Evolutionary conservation across 2,329 filamentous ascomycete genomes (phyloP), one percentile per base, ranked within the genome.

Genomic region (Didymosphaeria variabile): DNA sequence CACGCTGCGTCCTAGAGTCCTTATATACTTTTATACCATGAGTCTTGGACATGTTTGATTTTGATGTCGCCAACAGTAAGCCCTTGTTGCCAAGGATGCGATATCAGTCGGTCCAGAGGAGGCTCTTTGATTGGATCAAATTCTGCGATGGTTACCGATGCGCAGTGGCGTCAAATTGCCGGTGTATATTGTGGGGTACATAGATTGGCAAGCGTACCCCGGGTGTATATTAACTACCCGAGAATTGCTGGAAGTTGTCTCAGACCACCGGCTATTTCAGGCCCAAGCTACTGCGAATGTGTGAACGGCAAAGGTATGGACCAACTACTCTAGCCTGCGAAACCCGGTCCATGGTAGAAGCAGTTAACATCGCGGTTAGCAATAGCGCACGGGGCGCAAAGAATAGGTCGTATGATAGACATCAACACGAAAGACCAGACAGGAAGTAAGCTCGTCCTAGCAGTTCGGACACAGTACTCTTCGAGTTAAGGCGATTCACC

Each of bases 241-340:
- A 61, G 55, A 36, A 56, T 53, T 58, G 47, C 55, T 47, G 56
- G 55, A 57, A 55, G 36, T 53, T 55, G 57, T 51, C 38, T 60
- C 19, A 38, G 62, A 55, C 72, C 72, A 70, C 72, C 72, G 71
- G 71, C 46, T 74, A 72, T 72, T 57, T 69, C 46, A 51, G 58
- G 36, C 58, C 61, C 54, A 60, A 66, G 47, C 47, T 31, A n/a
- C 34, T 31, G 9, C 34, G 51, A 32, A 47, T 12, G 17, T 17
- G 10, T 13, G 5, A 23, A 44, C 31, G 21, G 21, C 3, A 19
- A 13, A 55, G 15, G 34, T 23, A 42, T 15, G 12, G 23, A 6
- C 40, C 34, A 36, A 19, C 17, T 42, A 3, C 10, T 23, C 6
- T 50, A 9, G 9, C 29, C 6, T 31, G 8, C 17, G 19, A 42